Evolutionary conservation across 495 filamentous ascomycete species (phyloP).

Genomic region (Lasiosphaeria ovina): DNA sequence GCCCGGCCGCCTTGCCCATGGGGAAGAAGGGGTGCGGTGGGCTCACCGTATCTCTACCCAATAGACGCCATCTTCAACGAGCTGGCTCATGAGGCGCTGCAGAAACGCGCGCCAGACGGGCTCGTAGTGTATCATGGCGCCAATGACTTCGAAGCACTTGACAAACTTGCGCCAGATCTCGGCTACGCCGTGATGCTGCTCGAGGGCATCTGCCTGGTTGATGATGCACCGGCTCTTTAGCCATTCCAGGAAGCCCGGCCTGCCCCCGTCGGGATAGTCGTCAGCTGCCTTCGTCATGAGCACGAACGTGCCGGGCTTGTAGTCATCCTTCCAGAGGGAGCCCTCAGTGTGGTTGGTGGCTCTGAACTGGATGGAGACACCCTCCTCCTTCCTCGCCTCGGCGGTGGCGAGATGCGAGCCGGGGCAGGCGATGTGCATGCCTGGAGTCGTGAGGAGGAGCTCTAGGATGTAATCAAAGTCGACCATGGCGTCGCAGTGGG

Average conservation of each 20-base stretch:
- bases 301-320: conserved; percentile 37
- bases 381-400: conserved; percentile 45
- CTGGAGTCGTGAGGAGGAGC: conserved; percentile 66
- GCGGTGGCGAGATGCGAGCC: conserved; percentile 46
- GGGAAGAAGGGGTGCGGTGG: not conserved
- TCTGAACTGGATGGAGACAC: conserved; percentile 56
- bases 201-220: conserved; percentile 65
- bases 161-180: conserved; percentile 78
- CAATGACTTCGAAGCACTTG: conserved; percentile 65
- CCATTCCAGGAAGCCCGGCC: conserved; percentile 72
- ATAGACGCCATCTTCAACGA: conserved; percentile 73
- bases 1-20: no score
- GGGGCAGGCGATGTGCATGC: conserved; percentile 64
- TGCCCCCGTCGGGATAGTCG: conserved; percentile 67
- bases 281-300: conserved; percentile 64
- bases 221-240: conserved; percentile 70
- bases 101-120: conserved; percentile 82
- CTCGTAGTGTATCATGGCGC: conserved; percentile 80
- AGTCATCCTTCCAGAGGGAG: conserved; percentile 1
- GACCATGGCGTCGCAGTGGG: conserved; percentile 86
- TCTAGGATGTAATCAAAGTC: conserved; percentile 76
- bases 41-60: conserved; percentile 68
- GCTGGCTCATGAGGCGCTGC: conserved; percentile 59
- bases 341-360: not conserved
- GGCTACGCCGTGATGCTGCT: conserved; percentile 76